Base-by-base conservation (phyloP, 2,329 filamentous ascomycete genomes). In the Ophiostoma sp. region DNA sequence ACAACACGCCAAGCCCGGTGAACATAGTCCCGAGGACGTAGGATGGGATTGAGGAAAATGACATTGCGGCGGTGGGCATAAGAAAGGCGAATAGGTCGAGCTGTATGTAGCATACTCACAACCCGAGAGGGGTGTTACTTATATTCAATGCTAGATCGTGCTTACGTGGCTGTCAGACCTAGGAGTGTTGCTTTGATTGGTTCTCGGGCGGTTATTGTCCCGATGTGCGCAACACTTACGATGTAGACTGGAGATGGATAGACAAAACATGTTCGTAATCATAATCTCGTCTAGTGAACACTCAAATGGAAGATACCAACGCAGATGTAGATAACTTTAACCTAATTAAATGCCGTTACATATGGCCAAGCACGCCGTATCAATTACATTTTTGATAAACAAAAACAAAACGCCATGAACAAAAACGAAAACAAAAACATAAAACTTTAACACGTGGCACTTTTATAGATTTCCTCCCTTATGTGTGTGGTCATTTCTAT, bases 401-500 rank as follows among this genome's bases (percentile, higher is more conserved):
- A 31, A 31, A 31, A 54, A 54, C 48, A 54, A 57, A 57, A 57
- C 52, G 52, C 52, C 52, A 20, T 48, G 3, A 57, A 41, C 39
- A 41, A 41, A 41, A 57, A 3, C 52, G 27, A 57, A 57, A 27
- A 5, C 48, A 17, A 44, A 17, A 44, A 44, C 17, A 48, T 1
- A 27, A 57, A 57, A 57, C 8, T 27, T 27, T 7, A 57, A 27
- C 4, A 54, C 52, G 23, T 57, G 52, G 41, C 33, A 65, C 62
- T 65, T 65, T 65, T 65, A 23, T 48, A 35, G 62, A 23, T 65
- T 65, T 39, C 62, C 35, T 65, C 35, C 35, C 62, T 36, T 23
- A 13, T 27, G n/a, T 33, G 60, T 17, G 4, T 39, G 20, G 35
- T 65, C 62, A 39, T 44, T 44, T 27, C 6, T 27, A 31, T 67